Percentiles rank a stretch among this genome's conserved stretches.
phyloP scores from a whole-genome alignment of 345 rosid genomes.

The Ailanthus altissimus region DNA sequence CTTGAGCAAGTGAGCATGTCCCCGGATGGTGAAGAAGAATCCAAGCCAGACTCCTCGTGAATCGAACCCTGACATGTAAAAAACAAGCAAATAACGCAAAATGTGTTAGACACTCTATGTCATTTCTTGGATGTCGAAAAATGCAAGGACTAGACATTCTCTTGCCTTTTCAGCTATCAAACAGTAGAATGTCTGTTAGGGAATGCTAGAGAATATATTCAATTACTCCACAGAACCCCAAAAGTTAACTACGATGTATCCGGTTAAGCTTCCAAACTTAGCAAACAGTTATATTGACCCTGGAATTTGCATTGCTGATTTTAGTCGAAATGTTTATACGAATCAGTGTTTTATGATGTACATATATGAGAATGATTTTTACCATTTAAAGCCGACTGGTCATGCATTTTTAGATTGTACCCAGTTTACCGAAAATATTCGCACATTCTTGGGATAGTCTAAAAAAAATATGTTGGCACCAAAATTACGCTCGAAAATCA shows the following conservation, averaged over 20 bases:
- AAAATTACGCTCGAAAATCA: neutral
- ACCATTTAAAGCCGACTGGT: neutral
- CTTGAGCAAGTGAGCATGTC: conserved; percentile 85
- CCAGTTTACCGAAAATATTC: neutral
- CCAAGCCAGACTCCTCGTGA: conserved; percentile 60
- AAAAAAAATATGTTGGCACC: neutral
- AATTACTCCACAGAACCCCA: conserved; percentile 15
- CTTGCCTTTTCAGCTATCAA: conserved; percentile 9
- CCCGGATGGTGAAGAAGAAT: conserved; percentile 76
- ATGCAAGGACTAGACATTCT: conserved; percentile 11
- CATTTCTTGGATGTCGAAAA: conserved; percentile 4
- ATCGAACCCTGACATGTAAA: conserved; percentile 45
- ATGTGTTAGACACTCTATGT: conserved; percentile 17
- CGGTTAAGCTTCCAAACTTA: neutral
- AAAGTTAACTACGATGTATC: neutral
- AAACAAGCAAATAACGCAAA: conserved; percentile 2
- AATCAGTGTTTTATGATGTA: neutral
- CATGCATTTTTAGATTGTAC: neutral
- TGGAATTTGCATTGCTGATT: neutral
- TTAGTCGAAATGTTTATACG: neutral
- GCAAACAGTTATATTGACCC: neutral
- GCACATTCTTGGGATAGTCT: neutral
- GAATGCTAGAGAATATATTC: neutral
- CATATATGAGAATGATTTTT: neutral
- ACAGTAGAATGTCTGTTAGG: conserved; percentile 10